These are phyloP conservation scores for Colletotrichum cordylinicola DNA, from an alignment of 2,329 filamentous ascomycete genomes.

Conservation along the genomic window DNA sequence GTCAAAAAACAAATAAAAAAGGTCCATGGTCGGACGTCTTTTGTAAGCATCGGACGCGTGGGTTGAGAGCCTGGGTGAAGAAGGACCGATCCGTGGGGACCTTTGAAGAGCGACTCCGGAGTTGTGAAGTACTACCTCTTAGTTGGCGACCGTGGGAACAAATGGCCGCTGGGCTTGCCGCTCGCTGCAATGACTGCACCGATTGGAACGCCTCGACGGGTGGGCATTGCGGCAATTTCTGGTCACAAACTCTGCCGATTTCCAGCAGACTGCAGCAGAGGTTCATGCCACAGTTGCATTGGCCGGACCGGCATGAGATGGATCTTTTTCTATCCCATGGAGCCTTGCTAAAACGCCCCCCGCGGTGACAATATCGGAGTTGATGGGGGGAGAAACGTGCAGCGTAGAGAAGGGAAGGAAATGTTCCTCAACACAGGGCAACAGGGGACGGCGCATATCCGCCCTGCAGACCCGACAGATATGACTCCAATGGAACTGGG, in stretches of 20 bases:
- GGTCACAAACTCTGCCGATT: conserved; percentile 12
- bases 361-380: conserved; percentile 6
- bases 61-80: background rate
- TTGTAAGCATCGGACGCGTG: background rate
- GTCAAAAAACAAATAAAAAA: background rate
- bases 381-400: background rate
- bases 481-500: conserved; percentile 17
- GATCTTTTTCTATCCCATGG: background rate
- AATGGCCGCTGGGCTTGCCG: background rate
- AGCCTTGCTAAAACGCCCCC: background rate
- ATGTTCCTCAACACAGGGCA: background rate
- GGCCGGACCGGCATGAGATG: conserved; percentile 15
- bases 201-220: conserved; percentile 20
- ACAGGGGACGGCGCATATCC: conserved; percentile 4
- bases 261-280: conserved; percentile 12
- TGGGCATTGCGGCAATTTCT: conserved; percentile 22
- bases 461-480: conserved; percentile 7
- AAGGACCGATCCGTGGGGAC: conserved; percentile 11
- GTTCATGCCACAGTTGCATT: conserved; percentile 19
- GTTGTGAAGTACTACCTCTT: background rate
- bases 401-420: background rate
- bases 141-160: conserved; percentile 2
- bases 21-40: background rate
- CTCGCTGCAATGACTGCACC: conserved; percentile 1
- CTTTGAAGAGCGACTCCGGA: conserved; percentile 8